Percentiles rank a stretch among this genome's conserved stretches.
Conservation (phyloP, 805 yeast genomes). For the Metschnikowia continentalis region DNA sequence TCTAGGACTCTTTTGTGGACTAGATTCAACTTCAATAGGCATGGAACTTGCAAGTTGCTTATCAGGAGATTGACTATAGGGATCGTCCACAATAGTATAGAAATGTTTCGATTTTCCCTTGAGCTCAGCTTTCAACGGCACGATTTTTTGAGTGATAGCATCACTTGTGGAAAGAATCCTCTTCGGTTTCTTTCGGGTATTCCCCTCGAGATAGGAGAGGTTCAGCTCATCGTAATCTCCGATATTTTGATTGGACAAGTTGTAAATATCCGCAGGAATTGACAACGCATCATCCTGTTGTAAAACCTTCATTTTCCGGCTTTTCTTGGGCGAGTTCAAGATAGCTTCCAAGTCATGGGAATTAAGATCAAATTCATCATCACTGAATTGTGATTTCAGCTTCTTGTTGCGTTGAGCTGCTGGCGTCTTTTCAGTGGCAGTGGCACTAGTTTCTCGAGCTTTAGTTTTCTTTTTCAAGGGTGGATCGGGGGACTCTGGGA, state of each 20-base stretch:
- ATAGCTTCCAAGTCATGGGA: slow-evolving; percentile 16
- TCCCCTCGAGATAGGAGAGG: slow-evolving; percentile 24
- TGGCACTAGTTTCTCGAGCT: neutral
- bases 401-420: neutral
- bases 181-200: neutral
- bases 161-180: neutral
- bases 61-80: neutral
- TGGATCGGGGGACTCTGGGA: slow-evolving; percentile 2
- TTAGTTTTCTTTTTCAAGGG: neutral
- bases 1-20: neutral
- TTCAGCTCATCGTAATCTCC: slow-evolving; percentile 36
- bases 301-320: slow-evolving; percentile 19
- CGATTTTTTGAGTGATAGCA: neutral
- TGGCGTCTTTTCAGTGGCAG: neutral
- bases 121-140: neutral
- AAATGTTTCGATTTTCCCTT: neutral
- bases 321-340: slow-evolving; percentile 21
- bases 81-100: neutral
- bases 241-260: slow-evolving; percentile 27
- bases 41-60: neutral
- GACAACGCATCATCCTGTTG: slow-evolving; percentile 6
- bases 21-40: neutral
- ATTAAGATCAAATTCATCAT: slow-evolving; percentile 18
- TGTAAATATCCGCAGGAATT: slow-evolving; percentile 19
- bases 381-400: slow-evolving; percentile 12